Percentiles rank a stretch among this genome's conserved stretches.
phyloP scores from a whole-genome alignment of 1,284 basidiomycete genomes.

The Sanghuangporus baumii region DNA sequence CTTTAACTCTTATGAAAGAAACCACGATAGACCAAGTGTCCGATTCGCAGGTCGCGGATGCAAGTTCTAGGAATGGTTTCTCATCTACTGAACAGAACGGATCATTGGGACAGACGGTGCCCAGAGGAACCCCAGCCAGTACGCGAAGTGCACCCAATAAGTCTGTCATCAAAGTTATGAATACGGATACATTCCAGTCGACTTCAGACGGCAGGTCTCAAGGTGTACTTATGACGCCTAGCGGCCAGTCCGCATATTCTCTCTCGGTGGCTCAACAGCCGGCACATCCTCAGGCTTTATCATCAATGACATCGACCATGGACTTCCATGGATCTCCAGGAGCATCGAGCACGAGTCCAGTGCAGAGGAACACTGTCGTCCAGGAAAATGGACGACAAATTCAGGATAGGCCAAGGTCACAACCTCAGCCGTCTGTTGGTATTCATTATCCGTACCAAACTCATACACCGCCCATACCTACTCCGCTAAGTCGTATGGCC shows the following conservation, averaged over 20 bases:
- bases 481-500: neutral
- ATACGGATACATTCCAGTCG: conserved; percentile 2
- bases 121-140: neutral
- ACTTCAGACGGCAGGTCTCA: neutral
- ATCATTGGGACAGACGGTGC: neutral
- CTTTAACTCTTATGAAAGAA: conserved; percentile 6
- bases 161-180: conserved; percentile 3
- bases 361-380: neutral
- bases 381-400: neutral
- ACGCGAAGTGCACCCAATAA: neutral
- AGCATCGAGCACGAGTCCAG: neutral
- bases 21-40: neutral
- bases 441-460: neutral
- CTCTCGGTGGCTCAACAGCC: neutral
- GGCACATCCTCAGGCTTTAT: neutral
- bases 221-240: conserved; percentile 3
- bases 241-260: neutral
- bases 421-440: neutral
- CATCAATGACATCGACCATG: neutral
- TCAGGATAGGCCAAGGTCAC: neutral
- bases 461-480: neutral
- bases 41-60: conserved; percentile 12
- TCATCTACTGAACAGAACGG: conserved; percentile 11
- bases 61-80: conserved; percentile 5
- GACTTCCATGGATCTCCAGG: neutral